Conservation (phyloP, 2,329 filamentous ascomycete genomes). For the Neonectria sp. region DNA sequence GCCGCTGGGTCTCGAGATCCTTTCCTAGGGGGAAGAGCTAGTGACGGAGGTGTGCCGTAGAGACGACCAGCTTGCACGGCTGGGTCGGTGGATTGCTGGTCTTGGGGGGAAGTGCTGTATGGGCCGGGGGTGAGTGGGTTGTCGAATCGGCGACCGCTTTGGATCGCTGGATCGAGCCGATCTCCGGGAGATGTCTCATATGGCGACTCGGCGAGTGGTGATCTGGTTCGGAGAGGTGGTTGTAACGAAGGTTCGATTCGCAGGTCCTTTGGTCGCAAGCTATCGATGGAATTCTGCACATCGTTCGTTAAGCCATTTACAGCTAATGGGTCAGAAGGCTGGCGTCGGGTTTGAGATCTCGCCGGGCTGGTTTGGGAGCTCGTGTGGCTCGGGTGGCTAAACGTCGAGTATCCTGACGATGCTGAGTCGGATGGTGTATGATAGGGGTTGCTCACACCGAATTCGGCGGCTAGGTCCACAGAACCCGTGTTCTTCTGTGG, state of each 20-base stretch:
- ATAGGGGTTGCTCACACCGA: conserved; percentile 74
- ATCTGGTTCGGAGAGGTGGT: conserved; percentile 42
- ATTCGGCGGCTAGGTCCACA: conserved; percentile 72
- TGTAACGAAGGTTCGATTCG: conserved; percentile 54
- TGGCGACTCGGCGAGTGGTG: conserved; percentile 49
- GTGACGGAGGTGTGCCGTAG: conserved; percentile 27
- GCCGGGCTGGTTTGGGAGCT: conserved; percentile 70
- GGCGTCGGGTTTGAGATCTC: conserved; percentile 52
- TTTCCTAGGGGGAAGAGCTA: conserved; percentile 47
- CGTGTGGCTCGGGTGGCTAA: conserved; percentile 69
- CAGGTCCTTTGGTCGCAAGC: conserved; percentile 46
- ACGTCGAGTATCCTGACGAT: conserved; percentile 75
- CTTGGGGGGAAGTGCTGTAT: conserved; percentile 39
- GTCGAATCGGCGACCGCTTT: conserved; percentile 38
- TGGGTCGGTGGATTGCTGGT: conserved; percentile 31
- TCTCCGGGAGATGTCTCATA: conserved; percentile 44
- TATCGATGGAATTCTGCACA: conserved; percentile 66
- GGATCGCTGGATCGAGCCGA: conserved; percentile 42
- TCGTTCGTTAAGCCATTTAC: conserved; percentile 71
- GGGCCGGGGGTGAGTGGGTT: conserved; percentile 27
- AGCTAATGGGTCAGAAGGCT: conserved; percentile 60
- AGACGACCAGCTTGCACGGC: conserved; percentile 28
- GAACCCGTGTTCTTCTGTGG: conserved; percentile 58
- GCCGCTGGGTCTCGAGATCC: conserved; percentile 59
- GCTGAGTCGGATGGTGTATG: conserved; percentile 75